phyloP scores from a whole-genome alignment of 257 asterid species.

The Datura wrightii region DNA sequence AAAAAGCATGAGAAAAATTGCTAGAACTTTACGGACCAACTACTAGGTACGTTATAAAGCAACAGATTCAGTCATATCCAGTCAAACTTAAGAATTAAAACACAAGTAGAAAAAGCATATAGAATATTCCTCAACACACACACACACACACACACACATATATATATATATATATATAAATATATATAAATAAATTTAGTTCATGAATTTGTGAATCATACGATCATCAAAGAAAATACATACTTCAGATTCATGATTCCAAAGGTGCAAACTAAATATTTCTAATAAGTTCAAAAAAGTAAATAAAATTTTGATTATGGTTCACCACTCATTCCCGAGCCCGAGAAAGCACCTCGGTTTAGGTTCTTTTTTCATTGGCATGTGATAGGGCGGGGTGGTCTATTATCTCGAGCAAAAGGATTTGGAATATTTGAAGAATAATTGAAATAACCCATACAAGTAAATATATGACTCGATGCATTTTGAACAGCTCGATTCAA shows the following conservation, averaged over 20 bases:
- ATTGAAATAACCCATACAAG: background rate
- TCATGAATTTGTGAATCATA: background rate
- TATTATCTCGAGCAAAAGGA: background rate
- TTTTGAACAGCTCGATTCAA: background rate
- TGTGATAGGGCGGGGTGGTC: too few species aligned
- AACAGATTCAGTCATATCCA: too few species aligned
- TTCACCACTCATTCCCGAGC: too few species aligned
- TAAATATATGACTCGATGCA: background rate
- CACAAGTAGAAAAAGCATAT: background rate
- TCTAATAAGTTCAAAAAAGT: constrained; percentile 15
- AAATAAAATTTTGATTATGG: background rate
- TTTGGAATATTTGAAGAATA: background rate
- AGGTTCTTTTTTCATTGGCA: too few species aligned
- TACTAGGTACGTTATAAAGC: background rate
- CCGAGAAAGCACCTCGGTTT: too few species aligned
- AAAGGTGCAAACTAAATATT: background rate
- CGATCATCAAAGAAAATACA: background rate
- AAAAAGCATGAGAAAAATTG: background rate
- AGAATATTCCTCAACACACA: background rate
- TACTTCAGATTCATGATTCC: background rate
- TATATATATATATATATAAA: too few species aligned
- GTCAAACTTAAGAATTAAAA: background rate
- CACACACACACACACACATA: too few species aligned
- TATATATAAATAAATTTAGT: background rate
- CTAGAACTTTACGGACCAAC: background rate